Percentiles rank a stretch among this genome's conserved stretches.
These are phyloP conservation scores for Chrysanthemum seticuspe DNA, from an alignment of 129 eudicot species.

Conservation along the genomic window DNA sequence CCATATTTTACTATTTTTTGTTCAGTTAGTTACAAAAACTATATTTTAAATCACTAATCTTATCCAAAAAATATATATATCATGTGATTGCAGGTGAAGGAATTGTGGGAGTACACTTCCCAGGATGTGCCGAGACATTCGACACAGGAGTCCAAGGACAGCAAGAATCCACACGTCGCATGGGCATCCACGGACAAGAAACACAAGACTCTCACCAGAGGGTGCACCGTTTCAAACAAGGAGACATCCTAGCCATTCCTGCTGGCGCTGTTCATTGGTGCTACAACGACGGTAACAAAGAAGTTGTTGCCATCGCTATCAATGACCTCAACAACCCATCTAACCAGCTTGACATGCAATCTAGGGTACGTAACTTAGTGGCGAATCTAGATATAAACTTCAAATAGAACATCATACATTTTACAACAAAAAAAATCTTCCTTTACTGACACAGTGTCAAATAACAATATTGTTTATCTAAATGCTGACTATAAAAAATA, in stretches of 20 bases:
- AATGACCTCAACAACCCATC: constrained; percentile 70
- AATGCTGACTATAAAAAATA: no score
- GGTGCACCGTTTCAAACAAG: constrained; percentile 56
- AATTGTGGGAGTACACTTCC: constrained; percentile 43
- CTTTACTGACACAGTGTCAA: no score
- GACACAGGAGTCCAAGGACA: constrained; percentile 38
- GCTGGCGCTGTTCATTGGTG: constrained; percentile 76
- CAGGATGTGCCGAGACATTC: constrained; percentile 78
- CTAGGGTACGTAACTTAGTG: constrained; percentile 37
- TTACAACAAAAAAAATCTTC: no score
- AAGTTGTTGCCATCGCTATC: constrained; percentile 50
- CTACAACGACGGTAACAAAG: constrained; percentile 61
- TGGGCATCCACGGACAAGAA: constrained; percentile 16
- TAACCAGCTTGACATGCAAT: constrained; percentile 70
- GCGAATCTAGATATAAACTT: neutral
- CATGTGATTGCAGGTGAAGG: constrained; percentile 57
- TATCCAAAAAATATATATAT: neutral
- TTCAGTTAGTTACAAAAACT: no score
- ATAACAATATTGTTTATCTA: no score
- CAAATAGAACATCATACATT: neutral
- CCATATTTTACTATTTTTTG: no score
- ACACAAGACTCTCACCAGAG: constrained; percentile 58
- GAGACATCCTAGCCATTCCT: constrained; percentile 70
- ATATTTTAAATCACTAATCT: no score
- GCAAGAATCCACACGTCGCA: constrained; percentile 23